Percentiles rank a stretch among this genome's conserved stretches.
Conservation (phyloP, 352 stramenopile species). For the Plasmopara viticola region DNA sequence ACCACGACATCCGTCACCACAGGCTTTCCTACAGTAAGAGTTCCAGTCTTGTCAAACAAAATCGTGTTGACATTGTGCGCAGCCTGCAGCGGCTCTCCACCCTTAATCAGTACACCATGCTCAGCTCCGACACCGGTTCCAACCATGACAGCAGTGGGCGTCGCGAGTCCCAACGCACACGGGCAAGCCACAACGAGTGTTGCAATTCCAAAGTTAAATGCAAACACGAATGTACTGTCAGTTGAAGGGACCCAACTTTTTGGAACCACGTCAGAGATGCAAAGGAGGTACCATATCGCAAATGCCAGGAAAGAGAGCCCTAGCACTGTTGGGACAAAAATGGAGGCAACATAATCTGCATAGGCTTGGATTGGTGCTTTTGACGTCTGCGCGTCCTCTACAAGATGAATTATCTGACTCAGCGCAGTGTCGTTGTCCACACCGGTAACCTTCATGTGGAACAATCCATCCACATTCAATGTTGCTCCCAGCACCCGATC, state of each 20-base stretch:
- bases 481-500: constrained; percentile 88
- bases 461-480: constrained; percentile 87
- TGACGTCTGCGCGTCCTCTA: constrained; percentile 96
- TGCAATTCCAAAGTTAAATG: constrained; percentile 96
- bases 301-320: constrained; percentile 92
- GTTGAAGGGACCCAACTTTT: constrained; percentile 57
- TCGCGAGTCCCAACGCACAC: constrained; percentile 97
- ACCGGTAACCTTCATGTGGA: constrained; percentile 91
- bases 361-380: constrained; percentile 98
- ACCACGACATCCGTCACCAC: constrained; percentile 83
- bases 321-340: constrained; percentile 96
- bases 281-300: constrained; percentile 90
- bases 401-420: constrained; percentile 97
- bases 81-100: constrained; percentile 90
- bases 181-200: constrained; percentile 98
- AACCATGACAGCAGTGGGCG: constrained; percentile 97
- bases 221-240: constrained; percentile 87
- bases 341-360: constrained; percentile 92
- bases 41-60: constrained; percentile 99
- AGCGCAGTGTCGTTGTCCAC: constrained; percentile 92
- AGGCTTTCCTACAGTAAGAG: constrained; percentile 91
- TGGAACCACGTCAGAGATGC: constrained; percentile 49
- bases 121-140: constrained; percentile 95
- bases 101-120: constrained; percentile 98
- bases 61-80: constrained; percentile 92